These are phyloP conservation scores for Hypoxylon cercidicola DNA, from an alignment of 495 filamentous ascomycete genomes.

Conservation along the genomic window DNA sequence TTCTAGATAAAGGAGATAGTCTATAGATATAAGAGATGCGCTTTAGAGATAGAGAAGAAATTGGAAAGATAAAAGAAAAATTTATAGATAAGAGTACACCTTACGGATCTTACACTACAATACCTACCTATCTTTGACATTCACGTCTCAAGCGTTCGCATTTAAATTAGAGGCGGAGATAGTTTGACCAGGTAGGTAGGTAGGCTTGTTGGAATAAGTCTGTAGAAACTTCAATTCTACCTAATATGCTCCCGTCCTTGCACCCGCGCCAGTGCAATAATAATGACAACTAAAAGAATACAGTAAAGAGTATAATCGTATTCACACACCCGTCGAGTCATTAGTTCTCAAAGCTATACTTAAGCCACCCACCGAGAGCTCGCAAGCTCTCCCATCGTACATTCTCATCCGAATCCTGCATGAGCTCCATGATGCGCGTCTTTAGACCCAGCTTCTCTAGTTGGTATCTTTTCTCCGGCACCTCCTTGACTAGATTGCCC, in stretches of 20 bases:
- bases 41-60: no score
- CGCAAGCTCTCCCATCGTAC: slow-evolving; percentile 95
- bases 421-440: slow-evolving; percentile 91
- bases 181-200: slow-evolving; percentile 4
- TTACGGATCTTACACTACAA: no score
- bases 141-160: not conserved
- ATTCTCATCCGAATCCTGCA: slow-evolving; percentile 88
- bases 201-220: slow-evolving; percentile 22
- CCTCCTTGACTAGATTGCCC: slow-evolving; percentile 86
- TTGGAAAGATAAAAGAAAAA: slow-evolving; percentile 1
- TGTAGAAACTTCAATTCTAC: slow-evolving; percentile 28
- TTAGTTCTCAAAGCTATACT: slow-evolving; percentile 82
- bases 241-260: slow-evolving; percentile 26
- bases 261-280: slow-evolving; percentile 23
- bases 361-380: slow-evolving; percentile 91
- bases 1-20: no score
- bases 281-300: slow-evolving; percentile 28
- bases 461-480: slow-evolving; percentile 82
- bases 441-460: slow-evolving; percentile 94
- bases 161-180: not conserved
- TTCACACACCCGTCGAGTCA: slow-evolving; percentile 6
- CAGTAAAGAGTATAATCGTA: slow-evolving; percentile 28
- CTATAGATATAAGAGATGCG: not conserved
- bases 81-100: slow-evolving; percentile 1
- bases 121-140: not conserved